Evolutionary conservation across 208 protist genomes (phyloP).

Genomic region (Leptomonas seymouri): DNA sequence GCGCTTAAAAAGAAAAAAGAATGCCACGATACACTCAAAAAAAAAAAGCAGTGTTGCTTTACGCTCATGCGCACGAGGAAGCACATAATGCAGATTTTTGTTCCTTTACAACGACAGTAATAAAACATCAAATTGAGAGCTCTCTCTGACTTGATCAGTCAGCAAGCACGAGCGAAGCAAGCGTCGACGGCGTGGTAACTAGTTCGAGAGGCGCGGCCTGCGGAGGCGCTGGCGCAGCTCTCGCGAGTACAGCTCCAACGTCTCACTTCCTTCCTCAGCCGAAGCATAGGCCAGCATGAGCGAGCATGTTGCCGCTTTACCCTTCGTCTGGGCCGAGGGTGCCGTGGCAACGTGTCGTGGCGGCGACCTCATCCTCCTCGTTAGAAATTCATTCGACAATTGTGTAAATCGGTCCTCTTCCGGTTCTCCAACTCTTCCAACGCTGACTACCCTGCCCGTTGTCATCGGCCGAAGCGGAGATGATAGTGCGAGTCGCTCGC

Average conservation of each 20-base stretch:
- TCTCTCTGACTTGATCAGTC: background rate
- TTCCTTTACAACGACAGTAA: no score
- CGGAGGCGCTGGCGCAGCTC: constrained; percentile 24
- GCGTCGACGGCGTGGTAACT: background rate
- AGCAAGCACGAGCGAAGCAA: background rate
- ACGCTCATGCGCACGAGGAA: no score
- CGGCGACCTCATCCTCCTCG: background rate
- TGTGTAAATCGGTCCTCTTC: background rate
- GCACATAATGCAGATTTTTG: no score
- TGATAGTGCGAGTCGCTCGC: background rate
- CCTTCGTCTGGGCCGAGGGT: background rate
- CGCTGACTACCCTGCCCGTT: background rate
- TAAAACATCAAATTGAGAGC: no score
- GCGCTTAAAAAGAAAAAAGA: no score
- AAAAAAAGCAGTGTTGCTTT: background rate
- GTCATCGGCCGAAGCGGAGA: background rate
- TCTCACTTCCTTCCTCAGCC: background rate
- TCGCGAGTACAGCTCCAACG: constrained; percentile 27
- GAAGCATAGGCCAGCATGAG: constrained; percentile 29
- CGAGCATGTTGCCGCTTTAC: background rate
- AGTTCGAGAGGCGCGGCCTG: constrained; percentile 8
- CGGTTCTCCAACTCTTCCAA: background rate
- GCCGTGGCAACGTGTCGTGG: background rate
- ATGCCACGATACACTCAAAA: no score
- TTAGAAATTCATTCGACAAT: no score